These are phyloP conservation scores for Aurinia saxatilis DNA, from an alignment of 345 rosid genomes.

Conservation along the genomic window DNA sequence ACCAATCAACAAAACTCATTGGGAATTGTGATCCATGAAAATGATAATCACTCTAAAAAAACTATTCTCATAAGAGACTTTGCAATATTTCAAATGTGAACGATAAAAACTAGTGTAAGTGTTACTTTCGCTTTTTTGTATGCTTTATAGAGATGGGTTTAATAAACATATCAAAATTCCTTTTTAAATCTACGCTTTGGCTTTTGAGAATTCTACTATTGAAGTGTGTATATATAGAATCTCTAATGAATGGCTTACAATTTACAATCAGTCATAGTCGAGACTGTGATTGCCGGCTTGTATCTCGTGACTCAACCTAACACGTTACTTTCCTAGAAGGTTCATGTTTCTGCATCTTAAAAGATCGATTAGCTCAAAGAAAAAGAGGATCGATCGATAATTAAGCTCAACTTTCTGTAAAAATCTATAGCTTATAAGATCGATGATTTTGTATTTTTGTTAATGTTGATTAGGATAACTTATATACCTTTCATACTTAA, in stretches of 20 bases:
- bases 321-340: not conserved
- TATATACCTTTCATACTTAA: not conserved
- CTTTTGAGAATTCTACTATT: not conserved
- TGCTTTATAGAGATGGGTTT: not conserved
- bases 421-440: not conserved
- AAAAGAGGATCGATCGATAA: not conserved
- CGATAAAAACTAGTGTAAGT: not conserved
- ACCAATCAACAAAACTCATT: not conserved
- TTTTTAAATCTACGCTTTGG: not conserved
- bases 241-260: not conserved
- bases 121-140: conserved; percentile 1
- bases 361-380: not conserved
- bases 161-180: not conserved
- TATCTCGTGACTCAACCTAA: not conserved
- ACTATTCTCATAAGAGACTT: not conserved
- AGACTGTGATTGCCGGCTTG: not conserved
- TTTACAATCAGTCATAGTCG: not conserved
- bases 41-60: not conserved
- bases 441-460: not conserved
- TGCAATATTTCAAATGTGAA: not conserved
- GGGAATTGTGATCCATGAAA: not conserved
- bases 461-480: not conserved
- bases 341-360: not conserved
- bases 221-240: not conserved
- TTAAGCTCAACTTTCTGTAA: not conserved